Base-by-base conservation (phyloP, 768 basidiomycete species). In the Amanita exitialis region DNA sequence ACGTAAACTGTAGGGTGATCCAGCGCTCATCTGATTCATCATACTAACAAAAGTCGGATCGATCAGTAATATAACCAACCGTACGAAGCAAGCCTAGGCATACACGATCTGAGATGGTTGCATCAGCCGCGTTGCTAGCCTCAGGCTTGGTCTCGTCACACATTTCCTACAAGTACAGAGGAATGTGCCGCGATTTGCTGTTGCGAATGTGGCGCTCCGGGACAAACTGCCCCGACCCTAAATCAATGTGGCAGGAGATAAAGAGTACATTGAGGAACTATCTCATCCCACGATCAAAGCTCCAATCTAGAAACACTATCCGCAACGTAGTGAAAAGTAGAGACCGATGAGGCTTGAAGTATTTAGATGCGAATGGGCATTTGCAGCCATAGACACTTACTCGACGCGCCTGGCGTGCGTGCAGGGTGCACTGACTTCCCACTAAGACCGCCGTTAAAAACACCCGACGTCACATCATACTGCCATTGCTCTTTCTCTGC, bases 1-100 rank as follows among this genome's bases (percentile, higher is more conserved):
- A 88, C 7, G 77, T 76, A 65, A 90, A 86, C 44, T 75, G 75
- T 34, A 91, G 66, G 18, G 76, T 71, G 21, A 78, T 72, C 83
- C 84, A 88, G 53, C 61, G 62, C 56, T 77, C 77, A 30, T 63
- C 47, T 23, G 49, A 20, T 44, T 48, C 46, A n/a, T 47, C 46
- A 8, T n/a, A 37, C 20, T 36, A n/a, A 23, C 6, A 36, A 27
- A 21, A 23, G 35, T 47, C 21, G 21, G 12, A 25, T 12, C 2
- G 36, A 16, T 37, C 23, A 27, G 9, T 28, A n/a, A 27, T 27
- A 13, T 10, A 8, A 27, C 8, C n/a, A 39, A 6, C 18, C 21
- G 9, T 41, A 25, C 34, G 12, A 37, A 48, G 28, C 23, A n/a
- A 30, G 43, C 18, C 15, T 9, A 21, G 18, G 27, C 45, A 6